These are phyloP conservation scores for Conticribra weissflogii DNA, from an alignment of 108 stramenopile genomes.

Conservation along the genomic window DNA sequence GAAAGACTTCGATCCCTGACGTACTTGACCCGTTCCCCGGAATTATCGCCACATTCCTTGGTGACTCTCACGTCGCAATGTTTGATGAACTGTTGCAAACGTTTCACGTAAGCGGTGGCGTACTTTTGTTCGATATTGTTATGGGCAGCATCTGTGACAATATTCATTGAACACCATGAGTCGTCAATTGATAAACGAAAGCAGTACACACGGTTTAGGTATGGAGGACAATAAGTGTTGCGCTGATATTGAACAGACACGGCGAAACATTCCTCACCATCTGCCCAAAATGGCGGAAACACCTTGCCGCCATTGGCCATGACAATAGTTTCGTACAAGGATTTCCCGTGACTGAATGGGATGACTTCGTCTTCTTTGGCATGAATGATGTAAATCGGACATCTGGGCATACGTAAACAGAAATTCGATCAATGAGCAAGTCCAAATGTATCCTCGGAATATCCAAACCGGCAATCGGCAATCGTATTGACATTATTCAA, in stretches of 20 bases:
- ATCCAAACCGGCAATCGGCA: too few species aligned
- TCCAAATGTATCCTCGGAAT: too few species aligned
- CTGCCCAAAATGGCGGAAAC: conserved; percentile 77
- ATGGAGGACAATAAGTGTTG: too few species aligned
- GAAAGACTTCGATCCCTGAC: neutral
- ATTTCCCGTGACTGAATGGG: conserved; percentile 74
- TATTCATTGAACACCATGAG: too few species aligned
- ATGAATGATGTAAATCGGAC: conserved; percentile 76
- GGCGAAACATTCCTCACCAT: too few species aligned
- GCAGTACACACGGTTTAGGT: neutral
- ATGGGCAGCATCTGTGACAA: conserved; percentile 57
- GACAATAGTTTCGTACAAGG: conserved; percentile 57
- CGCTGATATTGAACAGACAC: too few species aligned
- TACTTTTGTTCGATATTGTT: conserved; percentile 54
- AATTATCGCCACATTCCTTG: neutral
- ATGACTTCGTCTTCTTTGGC: conserved; percentile 77
- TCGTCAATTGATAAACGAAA: neutral
- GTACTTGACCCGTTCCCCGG: neutral
- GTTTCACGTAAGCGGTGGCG: conserved; percentile 48
- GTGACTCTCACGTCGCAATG: conserved; percentile 26
- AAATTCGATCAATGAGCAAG: too few species aligned
- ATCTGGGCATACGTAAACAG: too few species aligned
- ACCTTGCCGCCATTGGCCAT: conserved; percentile 32
- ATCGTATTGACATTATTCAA: too few species aligned
- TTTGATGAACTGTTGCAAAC: conserved; percentile 43